Evolutionary conservation across 768 basidiomycete species (phyloP).

Genomic region (Russula ochroleuca): DNA sequence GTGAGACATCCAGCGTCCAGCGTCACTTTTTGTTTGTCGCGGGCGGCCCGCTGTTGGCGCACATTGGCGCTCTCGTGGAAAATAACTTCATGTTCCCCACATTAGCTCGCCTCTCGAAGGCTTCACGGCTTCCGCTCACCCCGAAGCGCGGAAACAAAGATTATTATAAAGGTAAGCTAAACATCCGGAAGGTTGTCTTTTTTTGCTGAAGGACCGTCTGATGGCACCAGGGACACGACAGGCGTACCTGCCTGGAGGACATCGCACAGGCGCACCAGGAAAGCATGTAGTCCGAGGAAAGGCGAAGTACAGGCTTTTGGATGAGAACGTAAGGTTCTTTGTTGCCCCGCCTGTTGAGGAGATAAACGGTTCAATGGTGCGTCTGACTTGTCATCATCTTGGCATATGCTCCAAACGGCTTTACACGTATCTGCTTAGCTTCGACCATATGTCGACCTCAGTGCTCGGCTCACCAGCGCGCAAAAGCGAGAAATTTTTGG

Average conservation of each 20-base stretch:
- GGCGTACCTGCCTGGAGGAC: conserved; percentile 76
- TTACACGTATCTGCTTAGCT: conserved; percentile 41
- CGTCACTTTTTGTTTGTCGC: neutral
- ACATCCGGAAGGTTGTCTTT: neutral
- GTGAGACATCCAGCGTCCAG: too few relatives aligned
- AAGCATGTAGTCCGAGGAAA: conserved; percentile 74
- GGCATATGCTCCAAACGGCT: neutral
- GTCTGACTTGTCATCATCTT: conserved; percentile 30
- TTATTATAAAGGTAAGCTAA: conserved; percentile 79
- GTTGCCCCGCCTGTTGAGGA: conserved; percentile 72
- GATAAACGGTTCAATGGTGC: conserved; percentile 53
- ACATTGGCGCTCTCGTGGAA: neutral
- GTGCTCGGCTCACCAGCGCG: conserved; percentile 36
- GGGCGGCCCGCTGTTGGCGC: neutral
- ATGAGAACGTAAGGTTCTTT: conserved; percentile 79
- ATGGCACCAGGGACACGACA: conserved; percentile 66
- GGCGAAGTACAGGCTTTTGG: conserved; percentile 75
- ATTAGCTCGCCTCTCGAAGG: conserved; percentile 64
- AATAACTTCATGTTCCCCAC: conserved; percentile 25
- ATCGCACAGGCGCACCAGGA: conserved; percentile 85
- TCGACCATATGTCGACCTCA: conserved; percentile 61
- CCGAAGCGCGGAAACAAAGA: conserved; percentile 92
- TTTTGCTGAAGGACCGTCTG: neutral
- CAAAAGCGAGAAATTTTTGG: conserved; percentile 35
- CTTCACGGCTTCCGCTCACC: conserved; percentile 76